phyloP scores from a whole-genome alignment of 495 filamentous ascomycete genomes.

The Amniculicola lignicola region DNA sequence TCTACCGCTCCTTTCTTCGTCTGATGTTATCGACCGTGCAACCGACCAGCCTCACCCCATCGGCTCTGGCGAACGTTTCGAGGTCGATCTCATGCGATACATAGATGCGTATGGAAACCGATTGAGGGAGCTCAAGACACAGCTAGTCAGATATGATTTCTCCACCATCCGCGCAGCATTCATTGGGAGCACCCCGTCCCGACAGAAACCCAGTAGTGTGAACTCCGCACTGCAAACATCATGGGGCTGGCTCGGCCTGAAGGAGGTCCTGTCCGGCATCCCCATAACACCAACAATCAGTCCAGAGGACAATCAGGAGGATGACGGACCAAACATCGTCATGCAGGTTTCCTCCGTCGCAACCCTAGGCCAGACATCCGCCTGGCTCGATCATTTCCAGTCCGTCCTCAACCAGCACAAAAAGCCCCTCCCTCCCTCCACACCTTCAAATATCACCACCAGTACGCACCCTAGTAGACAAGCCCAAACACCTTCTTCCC shows the following conservation, averaged over 20 bases:
- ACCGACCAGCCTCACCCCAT: constrained; percentile 30
- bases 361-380: constrained; percentile 67
- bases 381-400: constrained; percentile 73
- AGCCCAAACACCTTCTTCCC: no score
- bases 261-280: constrained; percentile 56
- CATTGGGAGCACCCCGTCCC: constrained; percentile 72
- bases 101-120: constrained; percentile 62
- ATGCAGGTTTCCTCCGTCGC: constrained; percentile 82
- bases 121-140: constrained; percentile 47
- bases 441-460: not conserved
- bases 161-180: constrained; percentile 65
- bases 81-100: constrained; percentile 71
- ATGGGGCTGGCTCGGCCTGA: constrained; percentile 75
- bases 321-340: constrained; percentile 56
- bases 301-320: not conserved
- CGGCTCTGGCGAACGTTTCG: constrained; percentile 69
- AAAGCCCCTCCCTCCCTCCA: no score
- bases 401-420: constrained; percentile 41
- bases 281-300: no score
- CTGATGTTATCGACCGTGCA: no score
- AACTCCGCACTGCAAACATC: constrained; percentile 48
- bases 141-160: constrained; percentile 68
- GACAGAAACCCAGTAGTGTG: constrained; percentile 46
- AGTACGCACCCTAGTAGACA: not conserved
- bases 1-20: constrained; percentile 61